phyloP scores from a whole-genome alignment of 768 basidiomycete species.

The Suillus brevipes region DNA sequence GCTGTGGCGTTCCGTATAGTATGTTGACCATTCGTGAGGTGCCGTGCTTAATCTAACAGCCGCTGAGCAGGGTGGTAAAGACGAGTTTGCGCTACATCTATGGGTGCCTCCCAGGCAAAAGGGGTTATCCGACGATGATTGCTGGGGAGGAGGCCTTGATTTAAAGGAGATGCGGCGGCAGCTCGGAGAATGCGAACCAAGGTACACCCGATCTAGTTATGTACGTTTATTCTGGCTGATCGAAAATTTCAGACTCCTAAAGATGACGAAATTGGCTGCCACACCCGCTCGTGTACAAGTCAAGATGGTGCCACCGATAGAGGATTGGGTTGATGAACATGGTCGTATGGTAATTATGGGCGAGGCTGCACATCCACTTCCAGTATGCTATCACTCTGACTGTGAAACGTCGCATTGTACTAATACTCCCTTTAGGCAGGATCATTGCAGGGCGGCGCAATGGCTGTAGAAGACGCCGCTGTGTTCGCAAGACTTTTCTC shows the following conservation, averaged over 20 bases:
- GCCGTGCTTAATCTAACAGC: not conserved
- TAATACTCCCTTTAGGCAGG: conserved; percentile 42
- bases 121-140: conserved; percentile 29
- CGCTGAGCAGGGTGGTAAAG: conserved; percentile 38
- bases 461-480: conserved; percentile 64
- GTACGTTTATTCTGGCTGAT: not conserved
- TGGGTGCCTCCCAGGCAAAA: conserved; percentile 32
- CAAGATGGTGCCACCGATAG: conserved; percentile 39
- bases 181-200: conserved; percentile 36
- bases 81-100: conserved; percentile 32
- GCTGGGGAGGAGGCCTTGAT: conserved; percentile 36
- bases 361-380: conserved; percentile 59
- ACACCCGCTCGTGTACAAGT: conserved; percentile 39
- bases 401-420: not conserved
- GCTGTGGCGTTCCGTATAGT: conserved; percentile 26
- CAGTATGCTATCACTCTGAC: conserved; percentile 34
- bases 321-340: conserved; percentile 49
- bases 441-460: conserved; percentile 49
- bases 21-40: conserved; percentile 2
- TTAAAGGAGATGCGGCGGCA: conserved; percentile 32
- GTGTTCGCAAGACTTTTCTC: conserved; percentile 61
- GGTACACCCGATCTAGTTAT: conserved; percentile 28
- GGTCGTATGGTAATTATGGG: conserved; percentile 55
- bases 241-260: conserved; percentile 32
- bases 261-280: conserved; percentile 37